These are phyloP conservation scores for Zanthoxylum bungeanum DNA, from an alignment of 345 rosid genomes.

Conservation along the genomic window DNA sequence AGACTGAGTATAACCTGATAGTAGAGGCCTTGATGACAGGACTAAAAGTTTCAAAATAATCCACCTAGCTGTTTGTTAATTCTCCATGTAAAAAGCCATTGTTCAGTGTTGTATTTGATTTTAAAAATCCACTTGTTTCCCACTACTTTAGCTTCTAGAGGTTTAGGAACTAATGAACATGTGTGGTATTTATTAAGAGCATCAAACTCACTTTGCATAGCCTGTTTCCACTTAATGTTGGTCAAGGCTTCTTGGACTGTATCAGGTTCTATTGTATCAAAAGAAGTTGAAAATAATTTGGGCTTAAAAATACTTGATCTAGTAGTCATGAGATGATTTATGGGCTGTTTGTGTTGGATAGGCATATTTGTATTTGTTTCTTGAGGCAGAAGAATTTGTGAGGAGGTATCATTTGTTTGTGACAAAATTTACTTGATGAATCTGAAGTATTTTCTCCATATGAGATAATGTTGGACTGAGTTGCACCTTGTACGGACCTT, in stretches of 20 bases:
- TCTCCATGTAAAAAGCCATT: too few relatives aligned
- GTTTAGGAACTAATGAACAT: not conserved
- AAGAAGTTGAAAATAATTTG: accelerated
- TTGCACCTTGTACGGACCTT: too few relatives aligned
- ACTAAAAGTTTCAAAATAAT: not conserved
- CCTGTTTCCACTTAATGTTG: not conserved
- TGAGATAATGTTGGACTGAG: too few relatives aligned
- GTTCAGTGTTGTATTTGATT: not conserved
- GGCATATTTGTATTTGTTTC: not conserved
- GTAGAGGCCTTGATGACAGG: not conserved
- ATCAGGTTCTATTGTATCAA: too few relatives aligned
- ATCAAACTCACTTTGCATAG: not conserved
- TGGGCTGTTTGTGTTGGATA: too few relatives aligned
- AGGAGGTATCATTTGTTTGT: too few relatives aligned
- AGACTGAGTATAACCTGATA: not conserved
- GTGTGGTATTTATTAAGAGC: not conserved
- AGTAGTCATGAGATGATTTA: not conserved
- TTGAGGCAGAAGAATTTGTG: accelerated
- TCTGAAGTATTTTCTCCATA: too few relatives aligned
- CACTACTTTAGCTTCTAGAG: accelerated
- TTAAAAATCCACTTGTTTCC: not conserved
- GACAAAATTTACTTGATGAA: too few relatives aligned
- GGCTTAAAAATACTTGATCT: too few relatives aligned
- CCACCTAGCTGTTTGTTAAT: not conserved
- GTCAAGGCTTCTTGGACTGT: too few relatives aligned